Evolutionary conservation across 1,139 yeast genomes (phyloP), one percentile per base, ranked within the genome.

Genomic region (Protomyces gravidus): DNA sequence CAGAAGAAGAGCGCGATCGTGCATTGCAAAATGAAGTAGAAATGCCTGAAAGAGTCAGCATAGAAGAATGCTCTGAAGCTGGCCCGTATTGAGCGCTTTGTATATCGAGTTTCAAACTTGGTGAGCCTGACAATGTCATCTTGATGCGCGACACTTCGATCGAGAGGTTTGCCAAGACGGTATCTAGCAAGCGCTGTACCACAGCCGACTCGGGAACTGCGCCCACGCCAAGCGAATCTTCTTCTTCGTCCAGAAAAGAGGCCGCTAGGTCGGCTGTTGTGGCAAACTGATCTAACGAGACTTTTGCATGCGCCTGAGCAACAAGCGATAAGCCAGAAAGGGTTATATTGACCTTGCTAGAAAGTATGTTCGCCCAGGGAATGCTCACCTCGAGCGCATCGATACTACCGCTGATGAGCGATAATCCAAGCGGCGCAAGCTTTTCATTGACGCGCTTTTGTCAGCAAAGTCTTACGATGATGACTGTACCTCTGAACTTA

Each of bases 331-430:
- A 45, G 11, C 60, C 60, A 7, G 48, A 19, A 15, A 49, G 6
- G 19, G 15, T 25, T 13, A 55, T 30, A n/a, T 28, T 21, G 13
- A 57, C 9, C 27, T 28, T 17, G 32, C 53, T 47, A 27, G 59
- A 23, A 11, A 57, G 45, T 11, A 57, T 7, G 26, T 59, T 26
- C 7, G 47, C 27, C 60, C 52, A 55, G 15, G 61, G 55, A 21
- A 52, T 23, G 3, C 55, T 7, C 17, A 53, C 39, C 13, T 48
- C 42, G 21, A 55, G 53, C 3, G 17, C 15, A 6, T 28, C 55
- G 7, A 55, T 42, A 3, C 17, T 30, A 5, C 55, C 60, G 19
- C 45, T 36, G 25, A n/a, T 19, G 6, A 55, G 32, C 15, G 17
- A 25, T 40, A 55, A 11, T 5, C 55, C 55, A 2, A n/a, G 11